Evolutionary conservation across 768 basidiomycete species (phyloP).

Genomic region (Podaxis sp.): DNA sequence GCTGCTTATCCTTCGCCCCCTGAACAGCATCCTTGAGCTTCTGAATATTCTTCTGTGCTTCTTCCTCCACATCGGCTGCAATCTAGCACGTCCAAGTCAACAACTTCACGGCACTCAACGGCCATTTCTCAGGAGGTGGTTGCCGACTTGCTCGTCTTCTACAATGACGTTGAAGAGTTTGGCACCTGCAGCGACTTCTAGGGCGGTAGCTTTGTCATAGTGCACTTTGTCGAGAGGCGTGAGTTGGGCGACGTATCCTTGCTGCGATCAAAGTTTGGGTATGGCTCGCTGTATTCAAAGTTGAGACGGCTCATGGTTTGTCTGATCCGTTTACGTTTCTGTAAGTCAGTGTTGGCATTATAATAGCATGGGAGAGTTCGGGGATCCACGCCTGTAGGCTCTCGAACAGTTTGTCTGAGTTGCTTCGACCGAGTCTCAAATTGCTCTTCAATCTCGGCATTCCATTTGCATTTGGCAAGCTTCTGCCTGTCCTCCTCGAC

Average conservation of each 20-base stretch:
- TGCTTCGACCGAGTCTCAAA: too few relatives aligned
- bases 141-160: constrained; percentile 86
- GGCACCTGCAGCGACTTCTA: constrained; percentile 90
- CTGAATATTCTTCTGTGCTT: constrained; percentile 60
- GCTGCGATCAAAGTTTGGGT: constrained; percentile 75
- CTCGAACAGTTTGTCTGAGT: too few relatives aligned
- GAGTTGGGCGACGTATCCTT: constrained; percentile 86
- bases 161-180: constrained; percentile 94
- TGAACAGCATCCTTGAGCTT: constrained; percentile 60
- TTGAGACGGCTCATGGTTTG: constrained; percentile 69
- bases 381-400: too few relatives aligned
- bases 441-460: too few relatives aligned
- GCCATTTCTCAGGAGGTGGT: constrained; percentile 74
- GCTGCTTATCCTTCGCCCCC: constrained; percentile 73
- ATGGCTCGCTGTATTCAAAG: constrained; percentile 81
- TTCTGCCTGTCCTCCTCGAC: too few relatives aligned
- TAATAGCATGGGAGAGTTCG: background rate
- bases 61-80: constrained; percentile 77
- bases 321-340: constrained; percentile 71
- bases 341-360: background rate
- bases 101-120: constrained; percentile 16
- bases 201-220: constrained; percentile 80
- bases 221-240: constrained; percentile 71
- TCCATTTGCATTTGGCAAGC: too few relatives aligned
- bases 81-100: constrained; percentile 48